Evolutionary conservation across 2,329 filamentous ascomycete species (phyloP).

Genomic region (Aspergillus brasiliensis): DNA sequence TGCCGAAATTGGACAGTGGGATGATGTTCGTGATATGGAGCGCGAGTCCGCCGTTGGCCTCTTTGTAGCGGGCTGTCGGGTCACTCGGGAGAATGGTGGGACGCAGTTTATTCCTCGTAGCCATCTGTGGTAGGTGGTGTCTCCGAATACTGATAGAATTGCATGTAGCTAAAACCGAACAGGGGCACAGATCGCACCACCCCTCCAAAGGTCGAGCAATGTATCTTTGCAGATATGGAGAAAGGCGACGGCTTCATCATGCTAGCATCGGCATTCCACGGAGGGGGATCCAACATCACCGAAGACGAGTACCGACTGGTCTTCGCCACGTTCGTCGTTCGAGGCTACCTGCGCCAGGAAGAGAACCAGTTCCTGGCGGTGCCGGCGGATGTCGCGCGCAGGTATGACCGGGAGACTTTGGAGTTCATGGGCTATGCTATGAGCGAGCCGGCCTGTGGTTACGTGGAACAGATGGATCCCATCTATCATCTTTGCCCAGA

Average conservation of each 20-base stretch:
- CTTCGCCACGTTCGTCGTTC: background rate
- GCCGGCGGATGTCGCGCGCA: background rate
- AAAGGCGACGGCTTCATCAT: slow-evolving; percentile 1
- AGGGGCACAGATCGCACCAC: background rate
- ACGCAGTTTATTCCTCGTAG: slow-evolving; percentile 33
- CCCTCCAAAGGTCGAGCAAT: background rate
- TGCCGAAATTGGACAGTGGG: slow-evolving; percentile 1
- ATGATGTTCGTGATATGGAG: slow-evolving; percentile 15
- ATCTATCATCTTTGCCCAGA: background rate
- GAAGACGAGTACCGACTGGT: background rate
- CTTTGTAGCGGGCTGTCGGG: slow-evolving; percentile 28
- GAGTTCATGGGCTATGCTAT: slow-evolving; percentile 3
- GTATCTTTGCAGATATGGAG: background rate
- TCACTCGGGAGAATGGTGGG: slow-evolving; percentile 32
- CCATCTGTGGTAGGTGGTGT: slow-evolving; percentile 28
- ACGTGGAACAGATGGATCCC: background rate
- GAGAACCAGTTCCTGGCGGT: slow-evolving; percentile 2
- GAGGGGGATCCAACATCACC: background rate
- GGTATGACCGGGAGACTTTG: background rate
- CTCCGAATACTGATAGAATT: too few relatives aligned
- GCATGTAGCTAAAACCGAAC: too few relatives aligned
- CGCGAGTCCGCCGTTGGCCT: slow-evolving; percentile 24
- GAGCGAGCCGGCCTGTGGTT: background rate
- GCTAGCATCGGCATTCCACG: background rate
- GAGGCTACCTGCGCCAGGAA: slow-evolving; percentile 1